phyloP scores from a whole-genome alignment of 2,329 filamentous ascomycete genomes.

The Diaporthe australafricana region DNA sequence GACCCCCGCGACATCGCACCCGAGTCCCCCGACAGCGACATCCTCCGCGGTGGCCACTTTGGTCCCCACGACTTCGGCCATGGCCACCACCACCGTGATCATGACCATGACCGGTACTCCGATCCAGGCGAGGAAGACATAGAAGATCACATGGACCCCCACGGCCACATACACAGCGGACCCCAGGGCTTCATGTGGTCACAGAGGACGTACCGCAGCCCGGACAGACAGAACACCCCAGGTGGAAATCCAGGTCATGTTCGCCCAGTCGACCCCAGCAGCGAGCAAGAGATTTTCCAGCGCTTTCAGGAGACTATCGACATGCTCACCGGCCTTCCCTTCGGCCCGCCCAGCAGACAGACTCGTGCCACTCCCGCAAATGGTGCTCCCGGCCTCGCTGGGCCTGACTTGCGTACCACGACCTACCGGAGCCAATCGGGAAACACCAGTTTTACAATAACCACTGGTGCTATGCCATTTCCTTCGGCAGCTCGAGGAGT shows the following conservation, averaged over 20 bases:
- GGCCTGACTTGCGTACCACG: conserved; percentile 23
- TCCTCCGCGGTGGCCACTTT: conserved; percentile 7
- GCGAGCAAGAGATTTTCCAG: conserved; percentile 52
- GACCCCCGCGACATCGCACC: conserved; percentile 67
- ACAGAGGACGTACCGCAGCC: conserved; percentile 46
- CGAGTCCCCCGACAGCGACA: conserved; percentile 41
- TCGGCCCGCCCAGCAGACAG: conserved; percentile 43
- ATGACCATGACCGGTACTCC: conserved; percentile 52
- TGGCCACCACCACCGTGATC: conserved; percentile 44
- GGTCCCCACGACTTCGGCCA: conserved; percentile 22
- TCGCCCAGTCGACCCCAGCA: conserved; percentile 40
- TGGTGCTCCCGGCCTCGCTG: neutral
- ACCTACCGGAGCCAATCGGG: conserved; percentile 29
- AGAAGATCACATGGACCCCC: conserved; percentile 55
- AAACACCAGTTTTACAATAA: conserved; percentile 35
- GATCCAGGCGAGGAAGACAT: conserved; percentile 71
- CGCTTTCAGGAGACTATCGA: conserved; percentile 52
- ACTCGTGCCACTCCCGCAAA: conserved; percentile 1
- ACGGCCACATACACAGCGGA: conserved; percentile 45
- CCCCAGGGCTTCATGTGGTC: conserved; percentile 55
- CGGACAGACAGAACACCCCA: conserved; percentile 14
- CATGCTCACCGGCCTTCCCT: conserved; percentile 52
- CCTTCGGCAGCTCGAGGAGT: conserved; percentile 40
- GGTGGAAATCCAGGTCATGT: neutral
- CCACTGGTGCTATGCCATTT: conserved; percentile 30